Percentiles rank a stretch among this genome's conserved stretches.
phyloP scores from a whole-genome alignment of 345 rosid genomes.

The Syzygium oleosum region DNA sequence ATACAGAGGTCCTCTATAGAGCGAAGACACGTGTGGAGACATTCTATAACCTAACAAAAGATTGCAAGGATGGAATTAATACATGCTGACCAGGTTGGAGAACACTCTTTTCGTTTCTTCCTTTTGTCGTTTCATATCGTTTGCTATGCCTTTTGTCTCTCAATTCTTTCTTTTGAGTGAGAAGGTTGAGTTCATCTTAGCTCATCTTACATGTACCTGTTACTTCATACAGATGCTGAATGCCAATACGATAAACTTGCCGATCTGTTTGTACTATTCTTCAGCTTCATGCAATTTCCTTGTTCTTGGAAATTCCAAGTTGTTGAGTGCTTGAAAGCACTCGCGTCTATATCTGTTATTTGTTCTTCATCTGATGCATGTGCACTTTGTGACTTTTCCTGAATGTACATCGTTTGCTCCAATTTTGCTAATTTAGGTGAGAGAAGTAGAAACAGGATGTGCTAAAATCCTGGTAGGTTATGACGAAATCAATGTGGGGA shows the following conservation, averaged over 20 bases:
- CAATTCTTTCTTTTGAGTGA: not conserved
- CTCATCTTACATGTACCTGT: not conserved
- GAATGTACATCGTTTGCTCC: not conserved
- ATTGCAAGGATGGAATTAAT: conserved; percentile 91
- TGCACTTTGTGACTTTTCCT: not conserved
- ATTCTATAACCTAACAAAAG: conserved; percentile 73
- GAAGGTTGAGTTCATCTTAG: not conserved
- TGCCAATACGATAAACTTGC: not conserved
- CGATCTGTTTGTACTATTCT: not conserved
- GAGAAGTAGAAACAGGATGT: not conserved
- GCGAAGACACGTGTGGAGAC: conserved; percentile 82
- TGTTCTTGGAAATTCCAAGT: not conserved
- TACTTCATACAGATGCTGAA: not conserved
- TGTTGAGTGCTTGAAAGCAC: not conserved
- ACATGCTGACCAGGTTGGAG: conserved; percentile 51
- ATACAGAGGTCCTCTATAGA: conserved; percentile 78
- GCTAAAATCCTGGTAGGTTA: not conserved
- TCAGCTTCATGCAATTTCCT: not conserved
- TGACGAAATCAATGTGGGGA: not conserved
- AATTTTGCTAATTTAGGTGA: not conserved
- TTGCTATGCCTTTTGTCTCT: not conserved
- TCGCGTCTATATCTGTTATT: not conserved
- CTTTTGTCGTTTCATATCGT: conserved; percentile 1
- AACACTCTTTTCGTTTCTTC: not conserved
- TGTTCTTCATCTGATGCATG: not conserved